Conservation (phyloP, 108 stramenopile species). For the Skeletonema tropicum region DNA sequence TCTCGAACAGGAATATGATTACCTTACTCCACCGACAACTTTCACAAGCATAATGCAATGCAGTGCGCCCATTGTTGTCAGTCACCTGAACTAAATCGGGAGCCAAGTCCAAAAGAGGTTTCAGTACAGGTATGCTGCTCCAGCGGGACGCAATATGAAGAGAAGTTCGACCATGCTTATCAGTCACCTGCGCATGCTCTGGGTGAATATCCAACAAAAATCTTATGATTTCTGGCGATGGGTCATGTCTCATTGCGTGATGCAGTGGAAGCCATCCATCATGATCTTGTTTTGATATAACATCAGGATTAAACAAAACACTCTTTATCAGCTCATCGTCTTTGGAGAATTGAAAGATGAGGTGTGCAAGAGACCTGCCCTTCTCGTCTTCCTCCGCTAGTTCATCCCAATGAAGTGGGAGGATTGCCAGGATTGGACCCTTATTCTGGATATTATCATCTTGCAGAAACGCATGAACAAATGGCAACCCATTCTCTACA, state of each 20-base stretch:
- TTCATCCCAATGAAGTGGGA: background rate
- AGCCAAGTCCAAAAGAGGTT: background rate
- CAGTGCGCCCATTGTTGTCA: background rate
- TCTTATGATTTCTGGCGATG: background rate
- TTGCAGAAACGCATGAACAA: background rate
- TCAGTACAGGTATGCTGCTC: background rate
- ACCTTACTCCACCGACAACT: background rate
- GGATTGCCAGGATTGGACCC: background rate
- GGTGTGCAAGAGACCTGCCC: background rate
- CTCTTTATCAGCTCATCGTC: background rate
- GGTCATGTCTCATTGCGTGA: constrained; percentile 5
- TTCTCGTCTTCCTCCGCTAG: background rate
- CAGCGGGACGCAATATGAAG: constrained; percentile 10
- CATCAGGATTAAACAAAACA: background rate
- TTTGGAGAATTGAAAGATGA: background rate
- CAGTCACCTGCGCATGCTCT: background rate
- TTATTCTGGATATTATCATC: background rate
- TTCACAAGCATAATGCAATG: background rate
- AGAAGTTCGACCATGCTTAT: background rate
- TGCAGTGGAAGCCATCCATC: constrained; percentile 17
- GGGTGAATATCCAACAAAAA: background rate
- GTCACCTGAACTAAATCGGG: background rate
- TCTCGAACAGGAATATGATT: background rate
- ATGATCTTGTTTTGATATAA: background rate
- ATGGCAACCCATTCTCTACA: background rate